These are phyloP conservation scores for Lactarius sanguifluus DNA, from an alignment of 768 basidiomycete genomes.

Conservation along the genomic window DNA sequence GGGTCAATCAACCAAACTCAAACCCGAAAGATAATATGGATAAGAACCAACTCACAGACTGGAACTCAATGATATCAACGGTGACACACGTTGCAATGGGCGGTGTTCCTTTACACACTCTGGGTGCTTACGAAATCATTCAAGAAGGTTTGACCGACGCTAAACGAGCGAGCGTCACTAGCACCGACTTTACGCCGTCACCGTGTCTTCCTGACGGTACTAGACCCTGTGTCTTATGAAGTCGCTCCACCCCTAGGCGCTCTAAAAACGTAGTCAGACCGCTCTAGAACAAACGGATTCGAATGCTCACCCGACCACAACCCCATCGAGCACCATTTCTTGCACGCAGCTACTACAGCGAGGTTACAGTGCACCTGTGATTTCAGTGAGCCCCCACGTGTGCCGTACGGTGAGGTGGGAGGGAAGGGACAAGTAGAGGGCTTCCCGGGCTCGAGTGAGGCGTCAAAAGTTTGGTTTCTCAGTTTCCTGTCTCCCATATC, in stretches of 20 bases:
- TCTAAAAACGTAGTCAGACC: neutral
- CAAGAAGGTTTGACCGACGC: neutral
- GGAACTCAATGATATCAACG: neutral
- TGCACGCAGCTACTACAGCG: neutral
- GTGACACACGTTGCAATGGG: neutral
- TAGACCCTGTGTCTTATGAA: neutral
- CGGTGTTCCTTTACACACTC: neutral
- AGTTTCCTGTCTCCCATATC: neutral
- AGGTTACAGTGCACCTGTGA: neutral
- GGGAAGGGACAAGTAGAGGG: too few species aligned
- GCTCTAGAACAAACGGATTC: neutral
- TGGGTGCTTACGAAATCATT: neutral
- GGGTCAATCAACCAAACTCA: too few species aligned
- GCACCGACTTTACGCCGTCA: neutral
- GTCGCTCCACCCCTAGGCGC: neutral
- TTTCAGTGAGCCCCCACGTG: neutral
- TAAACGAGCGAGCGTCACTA: neutral
- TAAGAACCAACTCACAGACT: neutral
- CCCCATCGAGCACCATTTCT: neutral
- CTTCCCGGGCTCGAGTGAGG: neutral
- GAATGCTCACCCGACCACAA: neutral
- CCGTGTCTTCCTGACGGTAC: neutral
- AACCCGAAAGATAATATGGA: too few species aligned
- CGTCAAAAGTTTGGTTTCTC: neutral
- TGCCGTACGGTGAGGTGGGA: neutral